phyloP scores from a whole-genome alignment of 345 rosid species.

The Raphanus raphanistrum region DNA sequence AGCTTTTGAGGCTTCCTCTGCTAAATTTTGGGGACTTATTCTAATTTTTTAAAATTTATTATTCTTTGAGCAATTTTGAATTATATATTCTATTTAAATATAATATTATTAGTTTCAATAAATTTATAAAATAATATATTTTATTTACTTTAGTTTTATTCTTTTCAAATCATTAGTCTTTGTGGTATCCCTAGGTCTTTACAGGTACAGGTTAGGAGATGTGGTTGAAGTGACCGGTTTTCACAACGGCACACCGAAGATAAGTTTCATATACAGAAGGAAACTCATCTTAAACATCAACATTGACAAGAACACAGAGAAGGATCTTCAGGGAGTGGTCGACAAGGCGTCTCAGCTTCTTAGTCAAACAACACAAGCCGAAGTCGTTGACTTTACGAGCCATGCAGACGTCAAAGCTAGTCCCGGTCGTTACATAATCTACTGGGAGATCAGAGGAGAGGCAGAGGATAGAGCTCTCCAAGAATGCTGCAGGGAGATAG shows the following conservation, averaged over 20 bases:
- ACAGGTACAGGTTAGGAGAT: conserved; percentile 79
- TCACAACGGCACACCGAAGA: conserved; percentile 72
- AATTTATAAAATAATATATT: too few relatives aligned
- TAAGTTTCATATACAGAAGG: conserved; percentile 86
- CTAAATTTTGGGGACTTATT: too few relatives aligned
- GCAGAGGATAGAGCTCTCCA: conserved; percentile 61
- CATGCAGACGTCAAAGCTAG: conserved; percentile 54
- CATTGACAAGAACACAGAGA: conserved; percentile 96
- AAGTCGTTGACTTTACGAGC: conserved; percentile 87
- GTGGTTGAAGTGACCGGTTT: conserved; percentile 87
- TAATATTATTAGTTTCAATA: too few relatives aligned
- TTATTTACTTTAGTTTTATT: too few relatives aligned
- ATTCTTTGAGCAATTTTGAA: too few relatives aligned
- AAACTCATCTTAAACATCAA: conserved; percentile 76
- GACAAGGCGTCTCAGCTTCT: conserved; percentile 63
- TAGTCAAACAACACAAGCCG: conserved; percentile 50
- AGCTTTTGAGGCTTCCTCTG: not conserved
- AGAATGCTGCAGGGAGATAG: conserved; percentile 80
- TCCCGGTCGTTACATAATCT: conserved; percentile 86
- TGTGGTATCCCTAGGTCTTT: conserved; percentile 50
- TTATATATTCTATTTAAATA: too few relatives aligned
- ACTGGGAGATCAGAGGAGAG: conserved; percentile 89
- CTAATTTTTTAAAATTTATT: too few relatives aligned
- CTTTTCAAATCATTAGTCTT: too few relatives aligned
- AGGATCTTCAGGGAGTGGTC: conserved; percentile 81